Evolutionary conservation across 768 basidiomycete genomes (phyloP), one percentile per base, ranked within the genome.

Genomic region (Mrakia hoshinonis): DNA sequence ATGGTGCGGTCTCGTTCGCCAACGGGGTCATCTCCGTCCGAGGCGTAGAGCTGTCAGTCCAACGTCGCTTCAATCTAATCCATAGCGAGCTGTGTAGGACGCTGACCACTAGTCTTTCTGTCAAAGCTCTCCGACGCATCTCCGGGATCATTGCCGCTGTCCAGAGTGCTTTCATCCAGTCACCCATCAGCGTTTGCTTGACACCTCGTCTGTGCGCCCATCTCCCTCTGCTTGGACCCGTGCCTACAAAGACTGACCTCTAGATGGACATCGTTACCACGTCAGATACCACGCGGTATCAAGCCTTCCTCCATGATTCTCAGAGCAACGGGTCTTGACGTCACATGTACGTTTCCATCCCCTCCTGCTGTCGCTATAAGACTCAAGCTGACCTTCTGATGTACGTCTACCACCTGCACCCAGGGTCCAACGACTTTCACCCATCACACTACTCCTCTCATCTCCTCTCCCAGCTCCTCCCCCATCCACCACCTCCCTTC

Each of bases 101-200:
- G n/a, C n/a, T n/a, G n/a, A n/a, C n/a, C n/a, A n/a, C n/a, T n/a
- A n/a, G n/a, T n/a, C n/a, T n/a, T n/a, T n/a, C n/a, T n/a, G n/a
- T n/a, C n/a, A 5, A 74, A 97, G 94, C 77, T 91, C 95, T 77
- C 87, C 92, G 76, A 85, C 92, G 49, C 96, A 92, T 89, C 81
- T 97, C 29, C 83, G 91, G 54, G 95, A 97, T 77, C 94, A 97
- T 75, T 98, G 95, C 78, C 84, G 92, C 43, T 96, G 92, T 78
- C 81, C 88, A 6, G 81, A 85, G 63, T 95, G 92, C 79, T 94
- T 90, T 77, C 94, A 97, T 79, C 82, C 87, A 0, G 78, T 87
- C 72, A 97, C 94, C 22, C 94, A 91, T 77, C 95, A 97, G 79
- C 84, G 94, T n/a, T 79, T 97, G 12, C 81, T 92, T 65, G 87